A percentile compares a stretch with the other conserved stretches of the same genome.
Conservation (phyloP, 31 red algal genomes). For the Odonthalia washingtoniensis region DNA sequence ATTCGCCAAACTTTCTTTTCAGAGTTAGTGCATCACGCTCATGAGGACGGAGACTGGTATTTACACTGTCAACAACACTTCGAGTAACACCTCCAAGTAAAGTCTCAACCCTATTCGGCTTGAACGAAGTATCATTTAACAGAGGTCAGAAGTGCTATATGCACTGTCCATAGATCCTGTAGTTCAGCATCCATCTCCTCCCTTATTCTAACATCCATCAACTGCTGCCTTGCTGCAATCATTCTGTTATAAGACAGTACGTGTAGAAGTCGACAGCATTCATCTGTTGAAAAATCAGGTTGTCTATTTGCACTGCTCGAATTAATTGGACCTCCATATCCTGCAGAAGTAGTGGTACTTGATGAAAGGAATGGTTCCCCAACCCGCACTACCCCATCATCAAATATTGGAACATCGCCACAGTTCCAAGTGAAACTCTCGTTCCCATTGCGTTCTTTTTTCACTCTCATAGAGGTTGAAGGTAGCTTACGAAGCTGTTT, state of each 20-base stretch:
- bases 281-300: conserved; percentile 8
- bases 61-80: conserved; percentile 7
- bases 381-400: neutral
- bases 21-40: neutral
- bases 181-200: neutral
- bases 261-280: conserved; percentile 12
- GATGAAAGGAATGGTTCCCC: neutral
- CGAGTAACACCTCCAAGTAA: conserved; percentile 11
- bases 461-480: neutral
- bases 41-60: neutral
- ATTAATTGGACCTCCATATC: neutral
- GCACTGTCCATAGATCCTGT: conserved; percentile 4
- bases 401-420: neutral
- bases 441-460: neutral
- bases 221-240: neutral
- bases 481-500: too few species aligned
- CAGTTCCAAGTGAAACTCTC: neutral
- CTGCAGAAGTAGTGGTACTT: too few species aligned
- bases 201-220: neutral
- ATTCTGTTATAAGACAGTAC: neutral
- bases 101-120: neutral
- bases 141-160: conserved; percentile 3
- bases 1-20: neutral
- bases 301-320: neutral
- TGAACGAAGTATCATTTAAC: conserved; percentile 15